Conservation (phyloP, 2,329 filamentous ascomycete genomes). For the Colletotrichum kahawae region DNA sequence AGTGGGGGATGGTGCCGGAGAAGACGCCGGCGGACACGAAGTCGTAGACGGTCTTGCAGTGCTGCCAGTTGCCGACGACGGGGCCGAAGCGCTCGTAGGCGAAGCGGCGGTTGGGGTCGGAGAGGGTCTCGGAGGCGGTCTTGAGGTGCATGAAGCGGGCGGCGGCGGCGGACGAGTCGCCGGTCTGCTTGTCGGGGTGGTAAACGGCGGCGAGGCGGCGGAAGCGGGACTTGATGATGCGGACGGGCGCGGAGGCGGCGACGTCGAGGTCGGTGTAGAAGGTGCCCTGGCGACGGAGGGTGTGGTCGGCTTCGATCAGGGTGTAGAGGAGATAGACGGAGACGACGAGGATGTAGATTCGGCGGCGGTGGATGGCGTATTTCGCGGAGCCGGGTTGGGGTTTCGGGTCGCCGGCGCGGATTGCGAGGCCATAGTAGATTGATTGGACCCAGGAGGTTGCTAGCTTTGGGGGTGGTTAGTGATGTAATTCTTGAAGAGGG, state of each 20-base stretch:
- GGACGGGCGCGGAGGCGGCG: conserved; percentile 63
- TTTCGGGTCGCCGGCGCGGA: conserved; percentile 86
- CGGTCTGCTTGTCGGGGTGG: conserved; percentile 83
- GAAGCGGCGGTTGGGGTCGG: conserved; percentile 78
- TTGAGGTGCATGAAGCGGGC: conserved; percentile 81
- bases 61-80: conserved; percentile 68
- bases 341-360: conserved; percentile 85
- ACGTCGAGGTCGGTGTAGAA: conserved; percentile 83
- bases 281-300: conserved; percentile 72
- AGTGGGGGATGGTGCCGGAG: conserved; percentile 65
- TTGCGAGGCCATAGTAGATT: conserved; percentile 85
- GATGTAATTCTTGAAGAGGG: not conserved
- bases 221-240: conserved; percentile 83
- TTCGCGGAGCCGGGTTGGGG: conserved; percentile 73
- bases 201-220: conserved; percentile 72
- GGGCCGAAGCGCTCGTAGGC: conserved; percentile 91
- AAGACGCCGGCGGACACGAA: conserved; percentile 71
- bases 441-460: conserved; percentile 79
- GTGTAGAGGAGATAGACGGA: conserved; percentile 87
- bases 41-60: conserved; percentile 73
- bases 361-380: conserved; percentile 75
- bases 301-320: conserved; percentile 88
- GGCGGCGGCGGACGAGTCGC: conserved; percentile 38
- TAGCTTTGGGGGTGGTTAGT: conserved; percentile 55
- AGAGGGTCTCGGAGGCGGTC: conserved; percentile 79